Base-by-base conservation (phyloP, 2,329 filamentous ascomycete species). In the Thielaviopsis musarum region DNA sequence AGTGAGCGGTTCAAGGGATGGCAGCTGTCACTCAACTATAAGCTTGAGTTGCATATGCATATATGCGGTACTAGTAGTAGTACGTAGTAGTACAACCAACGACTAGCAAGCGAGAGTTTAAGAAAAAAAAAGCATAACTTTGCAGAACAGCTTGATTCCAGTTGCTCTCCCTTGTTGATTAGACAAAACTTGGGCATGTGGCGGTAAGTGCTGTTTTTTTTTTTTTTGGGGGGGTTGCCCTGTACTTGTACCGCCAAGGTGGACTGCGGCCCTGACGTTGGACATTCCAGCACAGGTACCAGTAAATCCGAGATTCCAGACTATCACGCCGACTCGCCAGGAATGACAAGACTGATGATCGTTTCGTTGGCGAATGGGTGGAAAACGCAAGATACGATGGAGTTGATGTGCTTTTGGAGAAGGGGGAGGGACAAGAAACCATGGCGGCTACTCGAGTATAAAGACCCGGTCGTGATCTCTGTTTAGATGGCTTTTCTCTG, bases 361-460 rank as follows among this genome's bases (percentile, higher is more conserved):
- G 7, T 28, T 49, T n/a, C 19, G 7, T 53, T 52, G n/a, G 19
- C 13, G 49, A 13, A 34, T 52, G 48, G 30, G 10, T 10, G 30
- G 30, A 26, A 26, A 26, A 26, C 24, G 6, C 24, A 26, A 26
- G 24, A 26, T 6, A 3, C 24, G 24, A 6, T 6, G 24, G 30
- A 34, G 30, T 5, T 34, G 30, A 34, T 34, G 30, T 10, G 9
- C 19, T n/a, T 54, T 5, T 17, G 22, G 21, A 9, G 22, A 30
- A 28, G 19, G 22, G 19, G n/a, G 17, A 28, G 22, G 7, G 13
- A 30, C 15, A 28, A 15, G 13, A 53, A 15, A n/a, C 15, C 38
- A n/a, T n/a, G 5, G 38, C 13, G 24, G 26, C 24, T 28, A 6
- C 6, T 19, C 17, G n/a, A 61, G 38, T 61, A 61, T 61, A 61